These are phyloP conservation scores for Massarina eburnea DNA, from an alignment of 2,329 filamentous ascomycete genomes.

Conservation along the genomic window DNA sequence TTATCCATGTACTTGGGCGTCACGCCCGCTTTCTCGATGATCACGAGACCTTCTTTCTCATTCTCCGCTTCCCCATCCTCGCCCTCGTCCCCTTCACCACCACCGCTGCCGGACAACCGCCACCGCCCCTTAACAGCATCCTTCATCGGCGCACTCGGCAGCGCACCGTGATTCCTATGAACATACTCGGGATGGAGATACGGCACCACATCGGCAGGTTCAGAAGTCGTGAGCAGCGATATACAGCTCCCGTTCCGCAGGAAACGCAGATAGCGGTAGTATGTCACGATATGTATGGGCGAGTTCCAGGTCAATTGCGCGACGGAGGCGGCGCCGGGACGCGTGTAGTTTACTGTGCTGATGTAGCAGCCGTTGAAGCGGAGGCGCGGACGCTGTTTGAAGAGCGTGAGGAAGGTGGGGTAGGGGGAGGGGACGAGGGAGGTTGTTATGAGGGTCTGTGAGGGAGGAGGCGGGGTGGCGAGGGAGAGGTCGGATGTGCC, in stretches of 20 bases:
- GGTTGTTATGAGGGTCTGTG: conserved; percentile 26
- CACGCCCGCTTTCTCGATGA: conserved; percentile 84
- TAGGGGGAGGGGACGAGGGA: conserved; percentile 41
- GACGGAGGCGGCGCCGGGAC: conserved; percentile 72
- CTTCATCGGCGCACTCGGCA: conserved; percentile 63
- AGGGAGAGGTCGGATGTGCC: conserved; percentile 21
- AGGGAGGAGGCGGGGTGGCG: conserved; percentile 4
- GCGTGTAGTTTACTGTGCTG: conserved; percentile 91
- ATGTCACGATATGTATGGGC: conserved; percentile 93
- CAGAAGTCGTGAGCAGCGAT: conserved; percentile 75
- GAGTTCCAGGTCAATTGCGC: conserved; percentile 73
- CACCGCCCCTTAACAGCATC: conserved; percentile 67
- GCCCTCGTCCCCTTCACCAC: no score
- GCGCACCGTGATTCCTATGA: conserved; percentile 45
- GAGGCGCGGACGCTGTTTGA: conserved; percentile 78
- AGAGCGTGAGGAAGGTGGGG: conserved; percentile 63
- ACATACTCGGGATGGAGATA: conserved; percentile 74
- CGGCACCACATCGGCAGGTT: conserved; percentile 86
- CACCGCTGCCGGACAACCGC: conserved; percentile 63
- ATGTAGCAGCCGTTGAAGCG: conserved; percentile 98
- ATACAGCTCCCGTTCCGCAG: conserved; percentile 86
- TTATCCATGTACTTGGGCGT: conserved; percentile 79
- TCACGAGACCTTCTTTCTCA: conserved; percentile 50
- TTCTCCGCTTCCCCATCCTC: conserved; percentile 8
- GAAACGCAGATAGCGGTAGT: conserved; percentile 95